Percentiles rank a stretch among this genome's conserved stretches.
phyloP scores from a whole-genome alignment of 140 eudicot genomes.

The Oenanthe javanica region DNA sequence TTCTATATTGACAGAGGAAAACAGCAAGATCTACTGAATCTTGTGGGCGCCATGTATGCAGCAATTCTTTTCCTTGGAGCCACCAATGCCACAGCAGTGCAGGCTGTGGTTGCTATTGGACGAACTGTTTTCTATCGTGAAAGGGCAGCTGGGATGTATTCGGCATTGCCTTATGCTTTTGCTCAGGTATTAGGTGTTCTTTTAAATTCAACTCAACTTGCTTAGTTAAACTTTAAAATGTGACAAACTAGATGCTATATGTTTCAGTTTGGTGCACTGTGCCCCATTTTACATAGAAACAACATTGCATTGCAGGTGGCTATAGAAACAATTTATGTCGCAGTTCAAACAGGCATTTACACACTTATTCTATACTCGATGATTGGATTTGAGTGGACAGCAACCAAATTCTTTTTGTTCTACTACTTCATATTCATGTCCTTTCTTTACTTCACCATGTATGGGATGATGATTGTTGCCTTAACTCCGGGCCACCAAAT shows the following conservation, averaged over 20 bases:
- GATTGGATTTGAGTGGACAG: slow-evolving; percentile 61
- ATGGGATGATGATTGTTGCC: slow-evolving; percentile 79
- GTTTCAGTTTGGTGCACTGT: background rate
- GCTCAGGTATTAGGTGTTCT: slow-evolving; percentile 43
- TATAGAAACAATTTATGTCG: slow-evolving; percentile 39
- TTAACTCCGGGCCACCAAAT: slow-evolving; percentile 58
- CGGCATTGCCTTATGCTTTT: slow-evolving; percentile 78
- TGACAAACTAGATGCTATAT: background rate
- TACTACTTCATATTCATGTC: slow-evolving; percentile 54
- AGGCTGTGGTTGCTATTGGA: slow-evolving; percentile 60
- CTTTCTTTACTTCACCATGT: slow-evolving; percentile 54
- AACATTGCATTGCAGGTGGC: slow-evolving; percentile 33
- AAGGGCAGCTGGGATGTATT: slow-evolving; percentile 85
- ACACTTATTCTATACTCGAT: slow-evolving; percentile 47
- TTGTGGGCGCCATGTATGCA: slow-evolving; percentile 65
- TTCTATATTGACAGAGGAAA: slow-evolving; percentile 32
- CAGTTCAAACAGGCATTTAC: slow-evolving; percentile 40
- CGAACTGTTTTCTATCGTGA: slow-evolving; percentile 82
- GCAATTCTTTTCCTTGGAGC: slow-evolving; percentile 78
- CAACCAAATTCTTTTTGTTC: slow-evolving; percentile 56
- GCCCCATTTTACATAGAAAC: background rate
- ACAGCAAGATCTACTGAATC: slow-evolving; percentile 58
- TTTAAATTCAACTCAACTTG: background rate
- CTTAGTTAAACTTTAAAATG: background rate
- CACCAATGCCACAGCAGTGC: slow-evolving; percentile 59